Evolutionary conservation across 2,329 filamentous ascomycete genomes (phyloP).

Genomic region (Zymoseptoria pseudotritici): DNA sequence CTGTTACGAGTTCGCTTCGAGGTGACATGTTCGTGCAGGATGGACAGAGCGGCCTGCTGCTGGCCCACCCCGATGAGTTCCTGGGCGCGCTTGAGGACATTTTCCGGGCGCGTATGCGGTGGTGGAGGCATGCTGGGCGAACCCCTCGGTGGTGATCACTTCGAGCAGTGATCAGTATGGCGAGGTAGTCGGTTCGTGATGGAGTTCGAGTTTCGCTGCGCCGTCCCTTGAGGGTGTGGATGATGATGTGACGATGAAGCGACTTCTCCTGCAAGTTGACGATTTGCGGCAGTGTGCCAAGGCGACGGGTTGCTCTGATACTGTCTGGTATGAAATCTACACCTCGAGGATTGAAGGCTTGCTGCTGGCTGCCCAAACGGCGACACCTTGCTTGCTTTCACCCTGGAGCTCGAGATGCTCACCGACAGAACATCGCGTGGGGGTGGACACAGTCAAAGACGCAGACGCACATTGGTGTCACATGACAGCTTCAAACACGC

Average conservation of each 20-base stretch:
- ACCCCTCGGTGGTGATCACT: constrained; percentile 8
- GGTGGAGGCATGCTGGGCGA: constrained; percentile 69
- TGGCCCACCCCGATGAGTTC: constrained; percentile 98
- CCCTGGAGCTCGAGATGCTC: background rate
- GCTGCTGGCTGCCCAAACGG: background rate
- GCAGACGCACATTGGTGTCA: background rate
- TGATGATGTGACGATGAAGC: background rate
- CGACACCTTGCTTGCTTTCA: background rate
- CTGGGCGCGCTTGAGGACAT: constrained; percentile 96
- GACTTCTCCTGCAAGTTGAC: background rate
- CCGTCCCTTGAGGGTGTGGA: background rate
- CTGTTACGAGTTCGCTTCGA: constrained; percentile 97
- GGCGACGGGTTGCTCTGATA: background rate
- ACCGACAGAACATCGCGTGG: background rate
- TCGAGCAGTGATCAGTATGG: background rate
- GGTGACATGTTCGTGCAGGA: constrained; percentile 98
- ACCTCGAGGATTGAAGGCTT: background rate
- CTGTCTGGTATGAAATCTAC: background rate
- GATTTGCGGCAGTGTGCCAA: background rate
- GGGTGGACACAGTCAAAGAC: background rate
- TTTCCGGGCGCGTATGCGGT: constrained; percentile 95
- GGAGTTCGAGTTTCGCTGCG: background rate
- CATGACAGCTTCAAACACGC: background rate
- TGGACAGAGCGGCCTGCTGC: constrained; percentile 79
- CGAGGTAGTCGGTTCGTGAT: background rate